Percentiles rank a stretch among this genome's conserved stretches.
These are phyloP conservation scores for Thymus mandschuricus DNA, from an alignment of 257 asterid genomes.

Conservation along the genomic window DNA sequence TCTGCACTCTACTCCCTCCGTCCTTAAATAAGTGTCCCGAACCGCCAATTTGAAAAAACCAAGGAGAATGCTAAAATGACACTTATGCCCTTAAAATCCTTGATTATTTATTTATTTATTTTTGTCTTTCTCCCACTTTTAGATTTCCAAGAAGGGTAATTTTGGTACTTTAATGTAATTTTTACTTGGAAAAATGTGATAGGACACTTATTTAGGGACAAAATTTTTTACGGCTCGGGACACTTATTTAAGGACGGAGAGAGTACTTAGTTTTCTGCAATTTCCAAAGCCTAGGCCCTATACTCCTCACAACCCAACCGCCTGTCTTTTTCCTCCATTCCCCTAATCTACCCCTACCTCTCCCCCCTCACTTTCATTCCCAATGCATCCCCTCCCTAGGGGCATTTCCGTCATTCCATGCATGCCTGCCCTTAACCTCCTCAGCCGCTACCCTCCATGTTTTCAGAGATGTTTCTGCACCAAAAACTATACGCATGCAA, in stretches of 20 bases:
- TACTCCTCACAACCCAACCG: conserved; percentile 57
- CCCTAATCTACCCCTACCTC: conserved; percentile 54
- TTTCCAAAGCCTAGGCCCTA: conserved; percentile 85
- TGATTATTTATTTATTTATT: no score
- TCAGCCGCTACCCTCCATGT: conserved; percentile 81
- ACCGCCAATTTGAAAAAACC: no score
- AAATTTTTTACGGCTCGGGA: no score
- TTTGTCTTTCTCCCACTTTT: no score
- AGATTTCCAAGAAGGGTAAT: no score
- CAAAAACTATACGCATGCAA: conserved; percentile 92
- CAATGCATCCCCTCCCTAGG: conserved; percentile 55
- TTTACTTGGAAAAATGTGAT: no score
- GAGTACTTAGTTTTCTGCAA: conserved; percentile 45
- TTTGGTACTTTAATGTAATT: no score
- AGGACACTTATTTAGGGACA: no score
- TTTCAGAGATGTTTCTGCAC: conserved; percentile 81
- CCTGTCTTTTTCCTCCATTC: conserved; percentile 52
- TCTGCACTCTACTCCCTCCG: conserved; percentile 15
- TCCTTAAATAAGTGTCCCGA: no score
- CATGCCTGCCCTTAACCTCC: conserved; percentile 44
- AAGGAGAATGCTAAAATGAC: no score
- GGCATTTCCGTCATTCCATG: conserved; percentile 54
- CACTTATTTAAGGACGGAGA: no score
- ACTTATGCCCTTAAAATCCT: no score
- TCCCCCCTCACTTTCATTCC: conserved; percentile 55